These are phyloP conservation scores for Escallonia herrerae DNA, from an alignment of 129 eudicot genomes.

Conservation along the genomic window DNA sequence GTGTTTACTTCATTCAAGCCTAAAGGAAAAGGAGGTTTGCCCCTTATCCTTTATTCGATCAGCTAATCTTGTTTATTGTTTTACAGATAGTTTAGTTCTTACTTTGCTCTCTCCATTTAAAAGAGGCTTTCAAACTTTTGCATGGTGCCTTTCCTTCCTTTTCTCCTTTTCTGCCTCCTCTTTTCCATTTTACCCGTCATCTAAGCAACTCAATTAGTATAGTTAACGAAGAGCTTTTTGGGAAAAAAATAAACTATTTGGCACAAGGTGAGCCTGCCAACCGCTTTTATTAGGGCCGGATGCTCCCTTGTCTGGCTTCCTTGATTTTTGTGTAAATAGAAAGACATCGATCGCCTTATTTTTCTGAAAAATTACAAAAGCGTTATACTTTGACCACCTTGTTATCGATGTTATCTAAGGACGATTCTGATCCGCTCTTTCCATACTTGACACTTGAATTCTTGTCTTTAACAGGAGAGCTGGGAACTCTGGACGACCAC, in stretches of 20 bases:
- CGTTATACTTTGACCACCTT: no score
- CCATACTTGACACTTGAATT: no score
- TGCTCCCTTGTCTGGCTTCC: no score
- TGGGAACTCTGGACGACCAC: conserved; percentile 56
- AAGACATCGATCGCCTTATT: no score
- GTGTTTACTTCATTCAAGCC: neutral
- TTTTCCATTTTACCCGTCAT: neutral
- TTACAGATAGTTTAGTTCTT: conserved; percentile 1
- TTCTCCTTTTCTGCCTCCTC: neutral
- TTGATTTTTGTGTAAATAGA: no score
- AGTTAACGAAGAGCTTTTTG: no score
- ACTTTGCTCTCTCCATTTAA: conserved; percentile 7
- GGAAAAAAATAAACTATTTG: no score
- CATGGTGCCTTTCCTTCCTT: conserved; percentile 25
- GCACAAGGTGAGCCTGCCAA: no score
- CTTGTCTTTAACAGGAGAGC: conserved; percentile 32
- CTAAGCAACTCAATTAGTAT: neutral
- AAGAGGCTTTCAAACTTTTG: conserved; percentile 12
- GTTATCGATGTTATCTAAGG: no score
- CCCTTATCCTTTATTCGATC: conserved; percentile 7
- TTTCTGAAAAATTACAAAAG: no score
- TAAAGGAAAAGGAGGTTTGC: conserved; percentile 6
- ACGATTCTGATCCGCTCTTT: no score
- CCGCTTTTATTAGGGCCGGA: no score
- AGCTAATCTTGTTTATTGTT: conserved; percentile 10